Evolutionary conservation across 768 basidiomycete species (phyloP).

Genomic region (Fomitopsis pulvina): DNA sequence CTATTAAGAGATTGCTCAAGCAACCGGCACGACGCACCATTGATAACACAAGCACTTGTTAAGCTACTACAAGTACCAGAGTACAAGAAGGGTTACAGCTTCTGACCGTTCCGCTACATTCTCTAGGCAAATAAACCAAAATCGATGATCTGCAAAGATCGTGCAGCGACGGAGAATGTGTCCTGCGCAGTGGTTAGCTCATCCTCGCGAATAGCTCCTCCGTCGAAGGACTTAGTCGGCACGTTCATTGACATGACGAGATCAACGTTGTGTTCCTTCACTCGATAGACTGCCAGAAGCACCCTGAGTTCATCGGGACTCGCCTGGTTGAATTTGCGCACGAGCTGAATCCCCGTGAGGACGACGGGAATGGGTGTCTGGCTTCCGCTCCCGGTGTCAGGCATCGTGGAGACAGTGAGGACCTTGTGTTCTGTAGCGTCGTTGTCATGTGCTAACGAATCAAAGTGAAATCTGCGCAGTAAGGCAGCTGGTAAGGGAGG

Average conservation of each 20-base stretch:
- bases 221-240: conserved; percentile 46
- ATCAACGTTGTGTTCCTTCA: conserved; percentile 66
- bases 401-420: conserved; percentile 30
- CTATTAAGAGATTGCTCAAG: no score
- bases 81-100: no score
- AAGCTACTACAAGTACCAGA: no score
- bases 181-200: conserved; percentile 7
- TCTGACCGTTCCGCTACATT: not conserved
- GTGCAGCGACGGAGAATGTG: conserved; percentile 9
- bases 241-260: conserved; percentile 82
- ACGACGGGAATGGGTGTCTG: conserved; percentile 52
- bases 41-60: not conserved
- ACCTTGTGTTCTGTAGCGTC: conserved; percentile 50
- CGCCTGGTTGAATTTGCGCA: conserved; percentile 70
- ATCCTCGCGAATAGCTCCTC: conserved; percentile 32
- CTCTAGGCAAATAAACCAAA: conserved; percentile 15
- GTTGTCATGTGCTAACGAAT: conserved; percentile 89
- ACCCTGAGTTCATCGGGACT: conserved; percentile 65
- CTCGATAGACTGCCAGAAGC: conserved; percentile 74
- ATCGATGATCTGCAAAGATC: conserved; percentile 16
- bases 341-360: conserved; percentile 62
- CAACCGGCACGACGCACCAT: no score
- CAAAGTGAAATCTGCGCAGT: conserved; percentile 93
- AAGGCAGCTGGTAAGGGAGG: not conserved
- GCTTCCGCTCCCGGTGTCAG: conserved; percentile 29